A percentile compares a stretch with the other conserved stretches of the same genome.
These are phyloP conservation scores for Pichia californica DNA, from an alignment of 805 yeast species.

Conservation along the genomic window DNA sequence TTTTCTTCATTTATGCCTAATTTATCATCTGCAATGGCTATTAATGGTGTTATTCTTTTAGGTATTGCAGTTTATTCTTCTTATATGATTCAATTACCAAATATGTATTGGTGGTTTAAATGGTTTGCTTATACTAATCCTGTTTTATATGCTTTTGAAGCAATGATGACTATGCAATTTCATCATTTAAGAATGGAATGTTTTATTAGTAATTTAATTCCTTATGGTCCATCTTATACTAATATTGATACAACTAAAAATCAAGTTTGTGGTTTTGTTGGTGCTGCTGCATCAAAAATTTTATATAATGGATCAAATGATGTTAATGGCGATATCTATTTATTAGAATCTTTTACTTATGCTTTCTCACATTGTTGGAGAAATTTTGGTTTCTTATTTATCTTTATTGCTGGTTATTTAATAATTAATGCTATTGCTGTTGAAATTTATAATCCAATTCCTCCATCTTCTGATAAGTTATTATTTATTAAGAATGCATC, in stretches of 20 bases:
- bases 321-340: constrained; percentile 49
- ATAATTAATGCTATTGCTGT: constrained; percentile 22
- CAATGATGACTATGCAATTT: constrained; percentile 53
- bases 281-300: constrained; percentile 32
- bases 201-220: constrained; percentile 36
- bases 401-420: constrained; percentile 36
- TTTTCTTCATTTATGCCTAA: constrained; percentile 45
- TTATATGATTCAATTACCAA: constrained; percentile 51
- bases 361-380: constrained; percentile 65
- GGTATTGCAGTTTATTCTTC: constrained; percentile 56
- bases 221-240: constrained; percentile 50
- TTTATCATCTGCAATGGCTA: constrained; percentile 51
- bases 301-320: constrained; percentile 22
- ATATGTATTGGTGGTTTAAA: constrained; percentile 59
- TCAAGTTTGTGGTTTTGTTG: constrained; percentile 47
- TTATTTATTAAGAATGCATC: constrained; percentile 25
- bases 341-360: constrained; percentile 43
- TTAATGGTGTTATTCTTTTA: constrained; percentile 50
- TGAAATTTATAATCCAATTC: constrained; percentile 28
- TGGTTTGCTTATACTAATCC: constrained; percentile 50
- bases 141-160: constrained; percentile 42
- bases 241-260: constrained; percentile 29
- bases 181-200: constrained; percentile 48
- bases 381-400: constrained; percentile 54
- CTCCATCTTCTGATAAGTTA: constrained; percentile 29